Base-by-base conservation (phyloP, 768 basidiomycete species). In the Trametes meyenii region DNA sequence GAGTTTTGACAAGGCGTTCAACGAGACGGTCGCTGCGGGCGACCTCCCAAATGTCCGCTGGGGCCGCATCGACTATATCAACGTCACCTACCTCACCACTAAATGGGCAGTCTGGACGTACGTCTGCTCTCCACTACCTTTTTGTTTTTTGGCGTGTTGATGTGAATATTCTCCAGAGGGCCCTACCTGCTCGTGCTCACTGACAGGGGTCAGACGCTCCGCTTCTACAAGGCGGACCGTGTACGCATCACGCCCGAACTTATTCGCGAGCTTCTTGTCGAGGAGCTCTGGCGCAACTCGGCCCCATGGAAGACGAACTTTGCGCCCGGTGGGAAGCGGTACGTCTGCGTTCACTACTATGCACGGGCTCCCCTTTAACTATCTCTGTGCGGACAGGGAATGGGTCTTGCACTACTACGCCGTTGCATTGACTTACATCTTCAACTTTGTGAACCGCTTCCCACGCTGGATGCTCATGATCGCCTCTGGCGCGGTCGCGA, bases 71-170 rank as follows among this genome's bases (percentile, higher is more conserved):
- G 92, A 96, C 77, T 96, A 94, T 73, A 76, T 94, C 64, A 87
- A 88, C 63, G 93, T 95, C 64, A 94, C 91, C 3, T 75, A 79
- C 55, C 73, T 94, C 58, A 95, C 93, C 58, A 93, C 92, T 2
- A 89, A 89, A 70, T 96, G 94, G 94, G 78, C 72, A 38, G 73
- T 96, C 50, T 95, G 92, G 91, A 82, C 84, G 94, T 94, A 71
- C 61, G 86, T 81, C 26, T 66, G 38, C 16, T 13, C 3, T 52
- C 17, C 40, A 42, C 10, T n/a, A 7, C 12, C 26, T 16, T 19
- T 21, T 1, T 36, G 0, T 53, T 14, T 48, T 35, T 53, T n/a
- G 24, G 38, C 45, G 11, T 16, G 21, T 59, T 5, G 13, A 58
- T 59, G 29, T 63, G 38, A 16, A 5, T 16, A 29, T 44, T 62